These are phyloP conservation scores for Trypanosoma rangeli DNA, from an alignment of 208 protist species.

Conservation along the genomic window DNA sequence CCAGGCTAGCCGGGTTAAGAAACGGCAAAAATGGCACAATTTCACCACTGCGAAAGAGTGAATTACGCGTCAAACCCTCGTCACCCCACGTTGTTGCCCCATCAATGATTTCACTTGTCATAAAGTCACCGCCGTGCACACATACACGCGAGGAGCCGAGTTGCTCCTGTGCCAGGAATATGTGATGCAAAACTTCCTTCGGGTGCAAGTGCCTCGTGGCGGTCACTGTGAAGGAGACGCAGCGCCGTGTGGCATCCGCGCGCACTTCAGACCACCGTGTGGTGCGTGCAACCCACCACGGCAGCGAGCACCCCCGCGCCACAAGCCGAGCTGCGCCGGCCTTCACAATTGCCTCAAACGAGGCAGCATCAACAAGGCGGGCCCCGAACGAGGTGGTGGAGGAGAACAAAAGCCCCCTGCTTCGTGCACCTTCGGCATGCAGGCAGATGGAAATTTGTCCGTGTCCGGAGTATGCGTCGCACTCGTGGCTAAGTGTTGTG, in stretches of 20 bases:
- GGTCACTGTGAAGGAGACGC: slow-evolving; percentile 52
- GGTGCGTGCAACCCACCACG: slow-evolving; percentile 69
- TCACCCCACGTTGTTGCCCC: slow-evolving; percentile 16
- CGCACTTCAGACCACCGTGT: slow-evolving; percentile 45
- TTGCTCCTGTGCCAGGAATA: slow-evolving; percentile 47
- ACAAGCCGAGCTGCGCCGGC: slow-evolving; percentile 49
- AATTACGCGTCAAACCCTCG: background rate
- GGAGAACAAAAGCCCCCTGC: background rate
- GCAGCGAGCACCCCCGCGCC: slow-evolving; percentile 47
- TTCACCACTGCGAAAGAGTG: slow-evolving; percentile 10
- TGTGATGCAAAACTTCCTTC: slow-evolving; percentile 50
- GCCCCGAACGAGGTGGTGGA: slow-evolving; percentile 27
- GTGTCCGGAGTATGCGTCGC: slow-evolving; percentile 77
- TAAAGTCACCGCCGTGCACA: slow-evolving; percentile 19
- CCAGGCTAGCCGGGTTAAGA: slow-evolving; percentile 44
- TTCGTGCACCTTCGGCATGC: slow-evolving; percentile 36
- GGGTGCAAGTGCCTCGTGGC: slow-evolving; percentile 60
- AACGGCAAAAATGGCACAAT: slow-evolving; percentile 48
- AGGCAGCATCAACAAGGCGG: slow-evolving; percentile 43
- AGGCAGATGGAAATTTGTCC: slow-evolving; percentile 76
- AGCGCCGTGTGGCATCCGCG: slow-evolving; percentile 29
- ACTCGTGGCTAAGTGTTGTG: slow-evolving; percentile 82
- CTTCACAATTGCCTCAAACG: slow-evolving; percentile 65
- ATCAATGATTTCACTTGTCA: slow-evolving; percentile 26
- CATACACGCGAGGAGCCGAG: background rate